phyloP scores from a whole-genome alignment of 257 asterid genomes.

The Cynanchum wilfordii region DNA sequence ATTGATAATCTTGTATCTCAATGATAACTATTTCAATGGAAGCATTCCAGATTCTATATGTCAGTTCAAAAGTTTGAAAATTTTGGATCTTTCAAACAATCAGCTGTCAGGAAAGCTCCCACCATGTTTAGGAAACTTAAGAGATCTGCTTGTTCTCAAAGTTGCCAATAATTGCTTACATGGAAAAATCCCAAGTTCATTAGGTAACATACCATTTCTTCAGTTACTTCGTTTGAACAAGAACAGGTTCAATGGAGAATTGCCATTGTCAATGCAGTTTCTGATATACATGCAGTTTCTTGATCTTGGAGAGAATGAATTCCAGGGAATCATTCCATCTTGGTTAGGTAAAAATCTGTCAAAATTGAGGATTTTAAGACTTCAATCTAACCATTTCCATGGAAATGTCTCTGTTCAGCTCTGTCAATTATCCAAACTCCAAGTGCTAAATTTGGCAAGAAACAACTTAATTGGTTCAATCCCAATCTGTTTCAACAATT shows the following conservation, averaged over 20 bases:
- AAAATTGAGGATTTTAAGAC: slow-evolving; percentile 19
- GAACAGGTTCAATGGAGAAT: slow-evolving; percentile 15
- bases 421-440: slow-evolving; percentile 22
- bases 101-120: slow-evolving; percentile 5
- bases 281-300: background rate
- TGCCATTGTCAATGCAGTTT: background rate
- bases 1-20: background rate
- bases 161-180: slow-evolving; percentile 14
- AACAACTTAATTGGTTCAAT: slow-evolving; percentile 19
- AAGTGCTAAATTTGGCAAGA: slow-evolving; percentile 24
- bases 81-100: slow-evolving; percentile 18
- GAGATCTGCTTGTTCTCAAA: background rate
- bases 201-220: slow-evolving; percentile 18
- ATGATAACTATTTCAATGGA: background rate
- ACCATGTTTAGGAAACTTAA: slow-evolving; percentile 13
- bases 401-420: slow-evolving; percentile 20
- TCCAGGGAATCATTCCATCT: slow-evolving; percentile 16
- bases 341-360: slow-evolving; percentile 26
- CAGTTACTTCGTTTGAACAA: slow-evolving; percentile 15
- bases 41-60: background rate
- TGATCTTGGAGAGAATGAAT: slow-evolving; percentile 6
- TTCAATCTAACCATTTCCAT: slow-evolving; percentile 20
- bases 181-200: slow-evolving; percentile 28
- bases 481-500: slow-evolving; percentile 20
- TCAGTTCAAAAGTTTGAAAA: background rate